A percentile compares a stretch with the other conserved stretches of the same genome.
Evolutionary conservation across 169 alveolate genomes (phyloP).

Genomic region (Eimeria necatrix): DNA sequence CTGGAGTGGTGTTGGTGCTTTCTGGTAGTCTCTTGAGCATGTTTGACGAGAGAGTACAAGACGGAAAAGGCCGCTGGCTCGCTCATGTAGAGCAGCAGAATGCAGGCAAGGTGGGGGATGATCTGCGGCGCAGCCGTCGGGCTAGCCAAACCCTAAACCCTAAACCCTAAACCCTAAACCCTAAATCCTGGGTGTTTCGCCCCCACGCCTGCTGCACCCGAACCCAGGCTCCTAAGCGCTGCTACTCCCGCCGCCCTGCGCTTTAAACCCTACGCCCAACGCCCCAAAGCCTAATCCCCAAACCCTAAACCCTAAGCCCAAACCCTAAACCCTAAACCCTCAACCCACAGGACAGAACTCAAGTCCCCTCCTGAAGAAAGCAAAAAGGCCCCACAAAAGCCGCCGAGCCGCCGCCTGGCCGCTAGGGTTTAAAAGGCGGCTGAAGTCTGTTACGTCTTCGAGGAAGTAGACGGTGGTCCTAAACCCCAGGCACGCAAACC

Average conservation of each 20-base stretch:
- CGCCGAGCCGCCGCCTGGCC: constrained; percentile 77
- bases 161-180: constrained; percentile 5
- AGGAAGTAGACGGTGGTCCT: constrained; percentile 74
- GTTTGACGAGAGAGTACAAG: constrained; percentile 61
- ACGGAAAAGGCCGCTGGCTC: constrained; percentile 72
- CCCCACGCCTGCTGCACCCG: no score
- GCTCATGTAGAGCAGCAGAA: constrained; percentile 76
- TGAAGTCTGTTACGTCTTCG: constrained; percentile 75
- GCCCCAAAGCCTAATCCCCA: neutral
- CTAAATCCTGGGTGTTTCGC: no score
- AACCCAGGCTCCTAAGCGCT: no score
- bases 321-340: no score
- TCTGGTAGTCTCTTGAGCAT: constrained; percentile 50
- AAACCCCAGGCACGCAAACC: neutral
- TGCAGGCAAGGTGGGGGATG: constrained; percentile 79
- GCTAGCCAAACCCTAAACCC: neutral
- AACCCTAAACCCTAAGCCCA: neutral
- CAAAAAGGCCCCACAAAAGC: constrained; percentile 74
- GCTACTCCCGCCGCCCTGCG: no score
- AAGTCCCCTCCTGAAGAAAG: constrained; percentile 46
- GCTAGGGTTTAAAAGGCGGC: constrained; percentile 46
- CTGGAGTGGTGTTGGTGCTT: neutral
- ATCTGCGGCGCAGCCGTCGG: neutral
- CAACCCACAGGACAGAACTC: constrained; percentile 80
- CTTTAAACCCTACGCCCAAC: no score